Base-by-base conservation (phyloP, 2,329 filamentous ascomycete species). In the Tolypocladium inflatum region DNA sequence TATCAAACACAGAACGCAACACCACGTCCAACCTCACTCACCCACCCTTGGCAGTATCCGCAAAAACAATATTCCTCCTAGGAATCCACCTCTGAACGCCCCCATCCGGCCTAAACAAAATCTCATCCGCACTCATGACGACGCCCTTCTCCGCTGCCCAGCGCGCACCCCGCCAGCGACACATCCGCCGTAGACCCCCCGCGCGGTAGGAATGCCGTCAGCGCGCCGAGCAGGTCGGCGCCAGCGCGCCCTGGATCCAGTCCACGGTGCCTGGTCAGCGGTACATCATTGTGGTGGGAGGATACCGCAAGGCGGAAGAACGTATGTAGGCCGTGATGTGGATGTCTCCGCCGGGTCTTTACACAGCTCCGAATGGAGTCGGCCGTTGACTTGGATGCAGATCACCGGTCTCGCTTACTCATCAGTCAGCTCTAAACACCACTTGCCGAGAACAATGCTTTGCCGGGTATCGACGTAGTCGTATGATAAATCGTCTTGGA, bases 401-500 rank as follows among this genome's bases (percentile, higher is more conserved):
- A 2, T 38, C 51, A 39, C 5, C 11, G 10, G 2, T 23, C 23
- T 13, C 4, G 21, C 38, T 39, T 7, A n/a, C 39, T 37, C 19
- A 23, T 7, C 30, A 33, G 30, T 33, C 30, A 33, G 6, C 30
- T 33, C 30, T 9, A 39, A n/a, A n/a, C 11, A 26, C 17, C 30
- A 9, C 23, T 30, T 30, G 30, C 15, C 48, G 48, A 11, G 2
- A 53, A 43, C 17, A 48, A 54, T 15, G 53, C 59, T 54, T 57
- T 70, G 66, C 68, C 66, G 68, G 68, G 68, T 71, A 71, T 71
- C 66, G 68, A 68, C 66, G 64, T 58, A 50, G 51, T 43, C 30
- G 53, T 54, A 50, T 37, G 15, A 30, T 15, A 35, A 17, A 41
- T 57, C 51, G 42, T 57, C 57, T 58, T 54, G 56, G 59, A 59